A percentile compares a stretch with the other conserved stretches of the same genome.
Conservation (phyloP, 2,329 filamentous ascomycete species). For the Sporothrix luriei region DNA sequence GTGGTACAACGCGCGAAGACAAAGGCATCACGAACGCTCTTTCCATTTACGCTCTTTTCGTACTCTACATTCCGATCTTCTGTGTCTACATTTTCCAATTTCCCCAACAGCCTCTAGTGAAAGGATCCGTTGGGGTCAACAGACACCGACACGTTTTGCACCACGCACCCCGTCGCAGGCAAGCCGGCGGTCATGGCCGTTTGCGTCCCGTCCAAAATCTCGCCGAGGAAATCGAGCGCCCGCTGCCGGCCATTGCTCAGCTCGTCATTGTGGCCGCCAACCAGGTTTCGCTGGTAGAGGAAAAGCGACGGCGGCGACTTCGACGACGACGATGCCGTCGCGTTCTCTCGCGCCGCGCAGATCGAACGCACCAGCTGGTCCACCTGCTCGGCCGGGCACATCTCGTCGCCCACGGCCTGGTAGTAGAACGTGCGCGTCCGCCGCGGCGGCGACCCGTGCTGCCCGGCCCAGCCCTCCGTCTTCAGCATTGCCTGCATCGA, state of each 20-base stretch:
- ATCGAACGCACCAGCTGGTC: slow-evolving; percentile 46
- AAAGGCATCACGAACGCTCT: neutral
- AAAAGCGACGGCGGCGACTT: slow-evolving; percentile 43
- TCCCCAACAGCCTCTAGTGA: neutral
- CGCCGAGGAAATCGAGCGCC: slow-evolving; percentile 36
- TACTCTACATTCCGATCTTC: too few species aligned
- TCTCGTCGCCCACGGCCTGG: slow-evolving; percentile 49
- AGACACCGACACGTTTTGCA: slow-evolving; percentile 7
- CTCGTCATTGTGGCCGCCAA: slow-evolving; percentile 44
- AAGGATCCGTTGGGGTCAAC: slow-evolving; percentile 16
- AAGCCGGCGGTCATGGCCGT: neutral
- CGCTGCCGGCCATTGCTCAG: slow-evolving; percentile 36
- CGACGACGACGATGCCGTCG: neutral
- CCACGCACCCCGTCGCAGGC: neutral
- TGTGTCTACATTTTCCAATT: neutral
- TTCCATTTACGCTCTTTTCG: neutral
- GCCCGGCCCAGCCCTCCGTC: slow-evolving; percentile 40
- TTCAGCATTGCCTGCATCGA: neutral
- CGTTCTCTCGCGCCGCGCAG: slow-evolving; percentile 43
- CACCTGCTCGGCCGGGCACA: slow-evolving; percentile 46
- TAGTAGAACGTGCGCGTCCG: slow-evolving; percentile 50
- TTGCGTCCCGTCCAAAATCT: slow-evolving; percentile 31
- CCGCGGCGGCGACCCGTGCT: slow-evolving; percentile 45
- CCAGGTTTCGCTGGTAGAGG: slow-evolving; percentile 46
- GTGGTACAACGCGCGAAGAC: neutral